Base-by-base conservation (phyloP, 257 asterid species). In the Primulina tabacum region DNA sequence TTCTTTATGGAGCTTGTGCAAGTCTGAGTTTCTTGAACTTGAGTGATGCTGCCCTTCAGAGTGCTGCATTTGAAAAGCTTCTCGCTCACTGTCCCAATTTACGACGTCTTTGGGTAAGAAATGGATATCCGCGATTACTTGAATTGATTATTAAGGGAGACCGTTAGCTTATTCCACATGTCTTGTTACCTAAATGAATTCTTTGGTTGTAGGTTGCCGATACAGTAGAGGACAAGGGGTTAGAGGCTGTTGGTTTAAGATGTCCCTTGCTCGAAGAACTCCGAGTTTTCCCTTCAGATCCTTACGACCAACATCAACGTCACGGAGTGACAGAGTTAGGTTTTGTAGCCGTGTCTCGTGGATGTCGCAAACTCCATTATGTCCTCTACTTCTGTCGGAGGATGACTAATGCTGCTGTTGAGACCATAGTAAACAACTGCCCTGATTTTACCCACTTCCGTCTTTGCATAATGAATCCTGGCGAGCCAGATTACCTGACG, bases 351-450 rank as follows among this genome's bases (percentile, higher is more conserved):
- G 93, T 91, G 12, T 91, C 97, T 61, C 85, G 63, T 7, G 96
- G 96, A 28, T 91, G 97, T 79, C 91, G 78, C 65, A 84, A 74
- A 26, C 97, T 91, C 80, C 93, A 76, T 55, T 91, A 91, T 12
- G 95, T 89, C 68, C 92, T 91, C 71, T 91, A 87, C 86, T 91
- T 89, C 59, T 91, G 97, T 71, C 79, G 87, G 80, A 83, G 86
- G 77, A 91, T 91, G 97, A 89, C 97, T 8, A 91, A 91, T 59
- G 95, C 92, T 62, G 97, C 97, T 11, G 95, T 91, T n/a, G 77
- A 84, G 6, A 80, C 88, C 26, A 70, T 89, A 38, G 97, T 75
- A 32, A 83, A 71, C 58, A 91, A 89, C 68, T 91, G 97, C 79
- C 96, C 97, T 0, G 71, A 82, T 79, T 91, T 91, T 37, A 91